Base-by-base conservation (phyloP, 2,329 filamentous ascomycete species). In the Sarocladium kiliense region DNA sequence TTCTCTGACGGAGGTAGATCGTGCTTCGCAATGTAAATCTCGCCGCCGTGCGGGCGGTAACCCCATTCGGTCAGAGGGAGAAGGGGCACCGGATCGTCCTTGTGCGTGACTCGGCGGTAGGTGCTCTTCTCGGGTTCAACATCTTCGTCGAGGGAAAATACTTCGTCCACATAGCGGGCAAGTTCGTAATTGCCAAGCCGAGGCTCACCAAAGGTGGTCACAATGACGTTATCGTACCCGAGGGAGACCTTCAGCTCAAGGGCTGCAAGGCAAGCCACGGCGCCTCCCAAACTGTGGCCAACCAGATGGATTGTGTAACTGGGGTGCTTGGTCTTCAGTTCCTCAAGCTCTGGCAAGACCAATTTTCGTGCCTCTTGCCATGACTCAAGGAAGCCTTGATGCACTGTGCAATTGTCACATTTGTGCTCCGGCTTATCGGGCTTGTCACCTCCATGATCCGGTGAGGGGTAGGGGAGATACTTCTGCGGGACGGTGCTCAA, bases 161-260 rank as follows among this genome's bases (percentile, higher is more conserved):
- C 74, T 2, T 63, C 58, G 59, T 86, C 75, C n/a, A 86, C 62
- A 59, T 80, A 86, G 7, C 71, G 68, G 36, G 75, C 79, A 23
- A 88, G 72, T 14, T 74, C 77, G 14, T 65, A 61, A 64, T 88
- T 87, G 14, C 85, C 84, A 19, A 85, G 69, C 39, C 81, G 77
- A 19, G 94, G 94, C 71, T 97, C 91, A 10, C 94, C 94, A 70
- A 96, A 99, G 0, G 94, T 97, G 4, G 93, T 97, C 39, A 96
- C 84, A 14, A 78, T 71, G n/a, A 82, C 60, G 2, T 92, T 84
- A 9, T 86, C 71, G 85, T 87, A 94, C 18, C 88, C 90, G n/a
- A 87, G 76, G 0, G 85, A 80, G 23, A 77, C 70, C 57, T 84
- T 80, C 65, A 96, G 81, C 65, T 99, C 94, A 27, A 97, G 77